phyloP scores from a whole-genome alignment of 1,284 basidiomycete species.

The Ustilago curta region DNA sequence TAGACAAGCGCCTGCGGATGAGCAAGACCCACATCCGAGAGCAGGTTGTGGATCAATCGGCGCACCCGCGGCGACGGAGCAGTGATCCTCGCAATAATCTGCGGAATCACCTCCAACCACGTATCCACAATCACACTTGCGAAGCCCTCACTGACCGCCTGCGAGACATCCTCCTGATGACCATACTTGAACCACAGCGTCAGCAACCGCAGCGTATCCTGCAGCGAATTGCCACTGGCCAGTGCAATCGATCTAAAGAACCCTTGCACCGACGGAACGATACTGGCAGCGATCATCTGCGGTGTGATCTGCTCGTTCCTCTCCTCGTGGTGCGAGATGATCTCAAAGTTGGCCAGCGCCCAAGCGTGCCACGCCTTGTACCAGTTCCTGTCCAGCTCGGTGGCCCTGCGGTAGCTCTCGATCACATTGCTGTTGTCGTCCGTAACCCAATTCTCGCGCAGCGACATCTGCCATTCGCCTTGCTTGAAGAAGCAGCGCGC shows the following conservation, averaged over 20 bases:
- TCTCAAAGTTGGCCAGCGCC: slow-evolving; percentile 96
- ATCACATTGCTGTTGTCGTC: slow-evolving; percentile 68
- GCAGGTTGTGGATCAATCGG: slow-evolving; percentile 86
- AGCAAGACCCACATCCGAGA: slow-evolving; percentile 92
- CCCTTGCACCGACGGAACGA: slow-evolving; percentile 93
- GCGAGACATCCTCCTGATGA: slow-evolving; percentile 87
- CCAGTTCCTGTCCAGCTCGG: slow-evolving; percentile 92
- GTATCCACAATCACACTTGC: slow-evolving; percentile 93
- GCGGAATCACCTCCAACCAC: slow-evolving; percentile 98
- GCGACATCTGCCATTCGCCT: slow-evolving; percentile 88
- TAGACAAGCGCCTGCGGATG: slow-evolving; percentile 99
- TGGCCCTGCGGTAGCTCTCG: slow-evolving; percentile 85
- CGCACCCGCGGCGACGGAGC: slow-evolving; percentile 89
- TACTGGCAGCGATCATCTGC: slow-evolving; percentile 82
- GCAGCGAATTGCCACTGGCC: slow-evolving; percentile 87
- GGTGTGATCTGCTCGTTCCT: slow-evolving; percentile 78
- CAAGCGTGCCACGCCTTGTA: slow-evolving; percentile 99
- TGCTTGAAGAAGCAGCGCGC: slow-evolving; percentile 97
- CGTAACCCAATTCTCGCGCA: slow-evolving; percentile 80
- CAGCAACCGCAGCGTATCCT: slow-evolving; percentile 91
- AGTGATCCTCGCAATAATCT: slow-evolving; percentile 99
- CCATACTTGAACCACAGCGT: slow-evolving; percentile 99
- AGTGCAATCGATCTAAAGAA: slow-evolving; percentile 93
- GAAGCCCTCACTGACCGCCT: slow-evolving; percentile 90
- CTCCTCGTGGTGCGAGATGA: slow-evolving; percentile 74